Evolutionary conservation across 768 basidiomycete genomes (phyloP).

Genomic region (Clitopilus hobsonii): DNA sequence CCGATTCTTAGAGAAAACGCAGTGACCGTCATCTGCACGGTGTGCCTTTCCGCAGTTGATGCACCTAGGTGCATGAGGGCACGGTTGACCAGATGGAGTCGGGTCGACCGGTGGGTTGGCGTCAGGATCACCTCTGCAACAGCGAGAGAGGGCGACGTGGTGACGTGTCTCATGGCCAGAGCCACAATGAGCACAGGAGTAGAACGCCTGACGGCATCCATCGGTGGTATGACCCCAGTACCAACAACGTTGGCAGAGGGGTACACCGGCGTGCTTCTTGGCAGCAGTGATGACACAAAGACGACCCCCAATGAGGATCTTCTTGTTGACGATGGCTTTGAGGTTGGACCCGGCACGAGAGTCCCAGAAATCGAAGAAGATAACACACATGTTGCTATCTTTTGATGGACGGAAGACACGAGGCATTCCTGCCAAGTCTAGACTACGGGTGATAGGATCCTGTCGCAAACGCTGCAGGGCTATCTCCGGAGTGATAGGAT

Average conservation of each 20-base stretch:
- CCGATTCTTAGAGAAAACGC: background rate
- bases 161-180: background rate
- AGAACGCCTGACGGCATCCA: background rate
- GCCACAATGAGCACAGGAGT: background rate
- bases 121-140: background rate
- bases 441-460: too few species aligned
- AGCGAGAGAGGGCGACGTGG: background rate
- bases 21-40: background rate
- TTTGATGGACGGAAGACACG: too few species aligned
- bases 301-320: too few species aligned
- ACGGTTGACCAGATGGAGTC: background rate
- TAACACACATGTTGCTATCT: too few species aligned
- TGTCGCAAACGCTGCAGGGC: too few species aligned
- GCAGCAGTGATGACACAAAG: too few species aligned
- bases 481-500: too few species aligned
- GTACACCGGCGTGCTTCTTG: too few species aligned
- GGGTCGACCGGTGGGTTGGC: background rate
- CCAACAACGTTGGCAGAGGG: background rate
- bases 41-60: slow-evolving; percentile 1
- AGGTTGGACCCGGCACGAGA: too few species aligned
- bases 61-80: background rate
- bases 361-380: too few species aligned
- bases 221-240: background rate
- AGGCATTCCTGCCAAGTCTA: too few species aligned
- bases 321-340: too few species aligned